Base-by-base conservation (phyloP, 495 filamentous ascomycete genomes). In the Hypoxylon rickii region DNA sequence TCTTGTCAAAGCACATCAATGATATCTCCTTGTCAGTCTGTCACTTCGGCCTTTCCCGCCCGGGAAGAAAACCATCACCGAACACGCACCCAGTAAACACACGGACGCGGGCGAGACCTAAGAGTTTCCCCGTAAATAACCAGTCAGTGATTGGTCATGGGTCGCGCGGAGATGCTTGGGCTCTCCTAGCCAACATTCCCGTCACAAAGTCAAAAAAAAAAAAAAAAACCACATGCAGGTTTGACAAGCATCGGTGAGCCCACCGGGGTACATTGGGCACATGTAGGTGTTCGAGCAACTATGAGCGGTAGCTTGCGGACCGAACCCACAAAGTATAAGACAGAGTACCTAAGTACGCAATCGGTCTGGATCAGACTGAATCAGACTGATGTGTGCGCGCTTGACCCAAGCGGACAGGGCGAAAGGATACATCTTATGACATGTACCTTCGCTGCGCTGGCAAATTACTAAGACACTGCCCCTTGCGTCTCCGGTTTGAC, bases 241-340 rank as follows among this genome's bases (percentile, higher is more conserved):
- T 13, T 4, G 29, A 21, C 41, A 31, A 37, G 39, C 49, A 44
- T 52, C 49, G 39, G 49, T 52, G 8, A n/a, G 24, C 24, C n/a
- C n/a, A n/a, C n/a, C n/a, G n/a, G n/a, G n/a, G n/a, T n/a, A n/a
- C n/a, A n/a, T n/a, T n/a, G n/a, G n/a, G n/a, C n/a, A n/a, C n/a
- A n/a, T n/a, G n/a, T n/a, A n/a, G n/a, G n/a, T n/a, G n/a, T n/a
- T n/a, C n/a, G n/a, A n/a, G n/a, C n/a, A n/a, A n/a, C n/a, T n/a
- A n/a, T n/a, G n/a, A n/a, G n/a, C n/a, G n/a, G n/a, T n/a, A n/a
- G n/a, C n/a, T n/a, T n/a, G n/a, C n/a, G n/a, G n/a, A n/a, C n/a
- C n/a, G n/a, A n/a, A n/a, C n/a, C n/a, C n/a, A n/a, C n/a, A n/a
- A n/a, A n/a, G n/a, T n/a, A n/a, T n/a, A n/a, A n/a, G n/a, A n/a